Conservation (phyloP, 1,284 basidiomycete species). For the Cryptococcus maquisensis region DNA sequence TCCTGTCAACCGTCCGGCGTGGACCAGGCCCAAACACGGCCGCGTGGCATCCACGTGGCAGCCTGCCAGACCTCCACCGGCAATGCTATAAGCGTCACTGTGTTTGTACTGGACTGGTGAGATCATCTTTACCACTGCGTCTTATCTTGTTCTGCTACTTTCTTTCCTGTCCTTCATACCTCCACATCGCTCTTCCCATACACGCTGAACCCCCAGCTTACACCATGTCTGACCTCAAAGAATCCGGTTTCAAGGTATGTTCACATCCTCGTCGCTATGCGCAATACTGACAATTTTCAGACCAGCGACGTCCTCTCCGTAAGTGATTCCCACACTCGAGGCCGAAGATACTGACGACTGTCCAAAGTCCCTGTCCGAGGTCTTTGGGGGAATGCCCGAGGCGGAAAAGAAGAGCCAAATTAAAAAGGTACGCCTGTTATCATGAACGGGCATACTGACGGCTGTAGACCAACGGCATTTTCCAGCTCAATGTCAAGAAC, state of each 20-base stretch:
- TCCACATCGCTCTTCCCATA: not conserved
- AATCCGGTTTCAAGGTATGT: conserved; percentile 47
- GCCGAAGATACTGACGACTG: not conserved
- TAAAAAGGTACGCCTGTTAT: conserved; percentile 64
- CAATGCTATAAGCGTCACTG: too few relatives aligned
- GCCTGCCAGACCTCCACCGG: too few relatives aligned
- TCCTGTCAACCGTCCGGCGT: not conserved
- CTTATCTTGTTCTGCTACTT: too few relatives aligned
- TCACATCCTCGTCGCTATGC: not conserved
- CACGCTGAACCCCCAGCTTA: not conserved
- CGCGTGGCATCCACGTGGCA: too few relatives aligned
- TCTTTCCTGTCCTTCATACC: too few relatives aligned
- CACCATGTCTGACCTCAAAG: conserved; percentile 47
- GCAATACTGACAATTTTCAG: conserved; percentile 47
- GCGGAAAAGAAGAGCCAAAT: conserved; percentile 73
- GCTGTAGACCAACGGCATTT: conserved; percentile 78
- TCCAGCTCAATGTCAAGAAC: conserved; percentile 83
- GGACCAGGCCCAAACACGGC: too few relatives aligned
- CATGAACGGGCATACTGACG: not conserved
- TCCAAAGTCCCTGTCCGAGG: conserved; percentile 54
- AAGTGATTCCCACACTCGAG: conserved; percentile 1
- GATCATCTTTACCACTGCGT: too few relatives aligned
- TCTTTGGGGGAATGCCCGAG: conserved; percentile 63
- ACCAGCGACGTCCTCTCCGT: conserved; percentile 64
- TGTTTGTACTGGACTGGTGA: too few relatives aligned